Evolutionary conservation across 1,284 basidiomycete genomes (phyloP), one percentile per base, ranked within the genome.

Genomic region (Neolentinus lepideus): DNA sequence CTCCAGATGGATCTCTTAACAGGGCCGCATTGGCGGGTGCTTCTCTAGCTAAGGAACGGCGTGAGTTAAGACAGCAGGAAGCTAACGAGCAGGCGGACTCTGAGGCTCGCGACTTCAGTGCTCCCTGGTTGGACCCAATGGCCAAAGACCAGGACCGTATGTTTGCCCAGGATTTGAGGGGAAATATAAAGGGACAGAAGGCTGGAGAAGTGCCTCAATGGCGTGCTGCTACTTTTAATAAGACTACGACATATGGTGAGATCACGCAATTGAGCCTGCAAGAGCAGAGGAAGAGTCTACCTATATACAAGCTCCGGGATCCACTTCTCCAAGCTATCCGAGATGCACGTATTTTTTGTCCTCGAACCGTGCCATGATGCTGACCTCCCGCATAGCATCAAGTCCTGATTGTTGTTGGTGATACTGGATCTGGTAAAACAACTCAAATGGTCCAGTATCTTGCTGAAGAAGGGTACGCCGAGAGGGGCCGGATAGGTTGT

Each of bases 81-180:
- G 88, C 82, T 12, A 96, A 98, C 66, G 97, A 99, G 58, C 76
- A 90, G 64, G 96, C 92, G 0, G 97, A 99, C 67, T 92, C 94
- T 0, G 89, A 99, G 69, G 84, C 92, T 29, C 84, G 91, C 29
- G 95, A 99, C 71, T 91, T 98, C 71, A 93, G 84, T 60, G 88
- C 92, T 27, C 94, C 94, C 8, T 99, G 97, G 97, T 78, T 98
- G 31, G 97, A 99, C 70, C 97, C 97, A 9, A 98, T 98, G 94
- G 91, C 96, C 6, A 88, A 89, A 63, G 85, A 90, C 11, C 69
- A 79, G 3, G 95, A 99, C 50, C 88, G 83, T 60, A 76, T 91
- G 54, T 99, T 99, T 66, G 97, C 97, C 1, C 93, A 98, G 63
- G 97, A 99, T 70, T 71, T 96, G 59, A 79, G 94, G 53, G 90